phyloP scores from a whole-genome alignment of 2,329 filamentous ascomycete genomes.

The Aspergillus flavus region DNA sequence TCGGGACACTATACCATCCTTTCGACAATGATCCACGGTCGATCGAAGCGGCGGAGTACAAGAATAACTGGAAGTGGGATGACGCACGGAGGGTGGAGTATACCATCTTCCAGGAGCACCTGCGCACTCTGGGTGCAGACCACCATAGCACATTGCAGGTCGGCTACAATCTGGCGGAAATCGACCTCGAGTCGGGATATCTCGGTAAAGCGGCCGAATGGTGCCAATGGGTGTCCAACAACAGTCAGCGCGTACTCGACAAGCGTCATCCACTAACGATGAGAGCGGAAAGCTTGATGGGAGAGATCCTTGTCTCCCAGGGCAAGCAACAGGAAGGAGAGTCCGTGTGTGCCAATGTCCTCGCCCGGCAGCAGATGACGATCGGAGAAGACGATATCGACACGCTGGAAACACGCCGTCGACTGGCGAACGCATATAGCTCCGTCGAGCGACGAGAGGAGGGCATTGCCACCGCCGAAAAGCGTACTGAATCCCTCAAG shows the following conservation, averaged over 20 bases:
- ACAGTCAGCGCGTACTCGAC: slow-evolving; percentile 29
- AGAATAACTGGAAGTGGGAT: slow-evolving; percentile 32
- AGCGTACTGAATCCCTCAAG: slow-evolving; percentile 24
- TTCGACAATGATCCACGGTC: slow-evolving; percentile 33
- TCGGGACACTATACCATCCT: slow-evolving; percentile 24
- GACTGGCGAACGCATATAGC: slow-evolving; percentile 28
- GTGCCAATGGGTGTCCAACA: slow-evolving; percentile 34
- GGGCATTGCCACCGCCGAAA: slow-evolving; percentile 26
- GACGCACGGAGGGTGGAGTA: slow-evolving; percentile 32
- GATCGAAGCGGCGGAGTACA: slow-evolving; percentile 28
- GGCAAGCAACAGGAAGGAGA: slow-evolving; percentile 32
- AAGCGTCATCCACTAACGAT: slow-evolving; percentile 30
- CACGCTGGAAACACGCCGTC: slow-evolving; percentile 32
- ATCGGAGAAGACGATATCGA: slow-evolving; percentile 36
- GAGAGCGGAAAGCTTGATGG: slow-evolving; percentile 32
- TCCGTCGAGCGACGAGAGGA: slow-evolving; percentile 25
- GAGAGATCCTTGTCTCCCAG: slow-evolving; percentile 28
- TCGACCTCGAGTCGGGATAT: slow-evolving; percentile 28
- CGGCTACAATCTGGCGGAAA: slow-evolving; percentile 32
- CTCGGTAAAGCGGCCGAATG: slow-evolving; percentile 32
- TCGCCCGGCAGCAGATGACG: slow-evolving; percentile 36
- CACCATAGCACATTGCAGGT: slow-evolving; percentile 31
- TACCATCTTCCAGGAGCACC: slow-evolving; percentile 33
- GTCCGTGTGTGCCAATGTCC: slow-evolving; percentile 33
- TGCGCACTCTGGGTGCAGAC: slow-evolving; percentile 30